These are phyloP conservation scores for Psilocybe azurescens DNA, from an alignment of 768 basidiomycete genomes.

Conservation along the genomic window DNA sequence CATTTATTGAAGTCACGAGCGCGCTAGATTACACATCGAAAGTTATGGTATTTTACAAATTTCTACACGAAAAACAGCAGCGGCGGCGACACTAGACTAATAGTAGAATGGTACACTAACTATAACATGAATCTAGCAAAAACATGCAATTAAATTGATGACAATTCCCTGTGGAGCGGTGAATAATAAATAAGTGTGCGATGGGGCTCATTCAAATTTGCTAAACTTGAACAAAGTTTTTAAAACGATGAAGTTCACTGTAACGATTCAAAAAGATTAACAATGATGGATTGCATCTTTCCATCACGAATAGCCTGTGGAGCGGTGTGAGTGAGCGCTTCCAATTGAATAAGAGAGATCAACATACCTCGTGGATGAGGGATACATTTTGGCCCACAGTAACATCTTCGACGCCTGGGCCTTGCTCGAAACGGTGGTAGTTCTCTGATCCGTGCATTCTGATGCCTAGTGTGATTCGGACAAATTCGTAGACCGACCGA, in stretches of 20 bases:
- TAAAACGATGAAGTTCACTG: neutral
- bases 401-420: conserved; percentile 68
- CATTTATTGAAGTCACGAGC: too few relatives aligned
- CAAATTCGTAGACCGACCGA: conserved; percentile 76
- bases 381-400: conserved; percentile 76
- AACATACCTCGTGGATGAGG: conserved; percentile 73
- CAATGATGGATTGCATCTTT: conserved; percentile 51
- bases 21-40: too few relatives aligned
- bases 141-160: neutral
- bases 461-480: conserved; percentile 74
- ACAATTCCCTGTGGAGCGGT: neutral
- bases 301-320: conserved; percentile 55
- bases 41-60: too few relatives aligned
- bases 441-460: conserved; percentile 84
- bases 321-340: neutral
- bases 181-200: neutral
- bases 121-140: neutral
- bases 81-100: neutral
- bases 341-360: conserved; percentile 24
- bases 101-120: neutral
- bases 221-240: neutral
- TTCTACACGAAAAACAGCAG: too few relatives aligned
- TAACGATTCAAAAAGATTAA: conserved; percentile 41
- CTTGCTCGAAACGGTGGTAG: conserved; percentile 59
- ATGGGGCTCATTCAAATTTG: neutral